Evolutionary conservation across 1,284 basidiomycete genomes (phyloP).

Genomic region (Volvariella surrecta): DNA sequence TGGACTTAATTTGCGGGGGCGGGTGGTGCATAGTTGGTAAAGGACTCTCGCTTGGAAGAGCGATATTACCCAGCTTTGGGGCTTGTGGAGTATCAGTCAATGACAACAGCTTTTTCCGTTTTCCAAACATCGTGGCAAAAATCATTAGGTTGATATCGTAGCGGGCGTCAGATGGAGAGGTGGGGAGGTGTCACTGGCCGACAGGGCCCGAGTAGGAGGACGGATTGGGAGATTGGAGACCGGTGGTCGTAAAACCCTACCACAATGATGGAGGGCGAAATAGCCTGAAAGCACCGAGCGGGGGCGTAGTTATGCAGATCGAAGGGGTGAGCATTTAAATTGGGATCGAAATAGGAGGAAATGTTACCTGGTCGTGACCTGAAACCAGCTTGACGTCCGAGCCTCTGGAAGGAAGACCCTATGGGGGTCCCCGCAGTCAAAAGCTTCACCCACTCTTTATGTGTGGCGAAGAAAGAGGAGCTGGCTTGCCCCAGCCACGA

Average conservation of each 20-base stretch:
- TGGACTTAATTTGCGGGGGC: slow-evolving; percentile 11
- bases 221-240: slow-evolving; percentile 13
- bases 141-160: slow-evolving; percentile 1
- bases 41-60: slow-evolving; percentile 19
- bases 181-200: slow-evolving; percentile 11
- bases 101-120: slow-evolving; percentile 16
- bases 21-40: slow-evolving; percentile 10
- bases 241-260: slow-evolving; percentile 15
- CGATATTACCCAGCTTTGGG: slow-evolving; percentile 18
- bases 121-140: slow-evolving; percentile 18
- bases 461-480: slow-evolving; percentile 13
- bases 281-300: slow-evolving; percentile 14
- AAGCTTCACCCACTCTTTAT: slow-evolving; percentile 13
- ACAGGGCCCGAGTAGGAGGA: slow-evolving; percentile 8
- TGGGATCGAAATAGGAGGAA: slow-evolving; percentile 9
- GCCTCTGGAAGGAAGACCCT: slow-evolving; percentile 17
- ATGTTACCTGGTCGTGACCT: slow-evolving; percentile 15
- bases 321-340: slow-evolving; percentile 13
- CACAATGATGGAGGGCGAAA: slow-evolving; percentile 23
- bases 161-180: background rate
- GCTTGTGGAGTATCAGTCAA: slow-evolving; percentile 21
- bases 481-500: slow-evolving; percentile 16
- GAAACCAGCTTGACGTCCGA: slow-evolving; percentile 15
- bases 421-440: slow-evolving; percentile 17
- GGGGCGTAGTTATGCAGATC: slow-evolving; percentile 3